Evolutionary conservation across 1,284 basidiomycete species (phyloP).

Genomic region (Dichomitus squalens): DNA sequence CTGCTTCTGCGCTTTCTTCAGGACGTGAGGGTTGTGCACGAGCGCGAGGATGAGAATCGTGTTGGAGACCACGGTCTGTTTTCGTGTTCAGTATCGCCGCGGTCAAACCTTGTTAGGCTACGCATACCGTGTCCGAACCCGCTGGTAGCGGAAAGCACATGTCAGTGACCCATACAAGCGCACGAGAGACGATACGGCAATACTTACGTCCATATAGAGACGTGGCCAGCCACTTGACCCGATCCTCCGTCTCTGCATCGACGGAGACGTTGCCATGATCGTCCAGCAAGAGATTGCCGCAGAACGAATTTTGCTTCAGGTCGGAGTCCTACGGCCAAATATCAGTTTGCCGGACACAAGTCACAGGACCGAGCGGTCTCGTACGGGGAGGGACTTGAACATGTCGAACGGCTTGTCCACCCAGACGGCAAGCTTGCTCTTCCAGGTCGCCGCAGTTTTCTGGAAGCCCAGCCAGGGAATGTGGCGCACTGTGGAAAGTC

Average conservation of each 20-base stretch:
- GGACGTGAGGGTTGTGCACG: constrained; percentile 3
- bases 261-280: constrained; percentile 2
- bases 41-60: constrained; percentile 6
- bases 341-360: background rate
- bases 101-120: background rate
- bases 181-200: too few relatives aligned
- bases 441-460: background rate
- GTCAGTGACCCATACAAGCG: too few relatives aligned
- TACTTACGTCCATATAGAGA: constrained; percentile 16
- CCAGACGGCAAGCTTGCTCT: constrained; percentile 3
- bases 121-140: constrained; percentile 4
- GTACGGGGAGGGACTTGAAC: constrained; percentile 16
- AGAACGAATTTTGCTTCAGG: constrained; percentile 11
- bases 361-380: background rate
- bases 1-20: constrained; percentile 4
- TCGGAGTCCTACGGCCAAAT: background rate
- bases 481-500: background rate
- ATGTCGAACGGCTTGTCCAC: constrained; percentile 5
- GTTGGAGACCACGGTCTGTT: constrained; percentile 5
- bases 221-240: constrained; percentile 14
- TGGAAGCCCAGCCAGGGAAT: background rate
- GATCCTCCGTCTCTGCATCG: background rate
- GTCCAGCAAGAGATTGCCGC: constrained; percentile 9
- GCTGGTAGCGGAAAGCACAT: too few relatives aligned
- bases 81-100: background rate